A percentile compares a stretch with the other conserved stretches of the same genome.
These are phyloP conservation scores for Russula lepida DNA, from an alignment of 768 basidiomycete species.

Conservation along the genomic window DNA sequence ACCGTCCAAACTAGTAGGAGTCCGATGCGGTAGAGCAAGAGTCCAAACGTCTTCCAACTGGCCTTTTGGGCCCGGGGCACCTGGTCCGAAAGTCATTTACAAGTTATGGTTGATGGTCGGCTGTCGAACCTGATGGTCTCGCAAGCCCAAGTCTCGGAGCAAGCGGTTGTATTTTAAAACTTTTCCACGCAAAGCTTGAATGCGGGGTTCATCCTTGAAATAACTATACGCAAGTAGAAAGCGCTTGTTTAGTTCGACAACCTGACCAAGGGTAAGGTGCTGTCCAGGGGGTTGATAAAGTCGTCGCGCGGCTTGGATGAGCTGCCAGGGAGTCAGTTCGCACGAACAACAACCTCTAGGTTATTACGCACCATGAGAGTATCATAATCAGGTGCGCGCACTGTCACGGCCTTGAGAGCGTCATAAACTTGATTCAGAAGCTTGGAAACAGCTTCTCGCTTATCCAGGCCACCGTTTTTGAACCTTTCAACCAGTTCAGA, in stretches of 20 bases:
- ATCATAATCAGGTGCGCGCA: constrained; percentile 94
- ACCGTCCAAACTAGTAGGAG: constrained; percentile 74
- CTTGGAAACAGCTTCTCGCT: constrained; percentile 83
- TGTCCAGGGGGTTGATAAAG: constrained; percentile 92
- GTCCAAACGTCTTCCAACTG: constrained; percentile 74
- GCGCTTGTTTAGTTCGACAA: constrained; percentile 87
- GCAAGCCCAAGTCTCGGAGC: constrained; percentile 79
- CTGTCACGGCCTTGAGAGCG: constrained; percentile 89
- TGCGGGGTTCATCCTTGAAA: constrained; percentile 85
- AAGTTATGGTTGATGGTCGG: constrained; percentile 1
- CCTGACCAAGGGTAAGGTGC: constrained; percentile 87
- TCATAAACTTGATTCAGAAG: constrained; percentile 89
- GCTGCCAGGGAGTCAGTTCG: constrained; percentile 34
- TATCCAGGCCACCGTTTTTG: constrained; percentile 76
- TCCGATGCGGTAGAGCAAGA: constrained; percentile 72
- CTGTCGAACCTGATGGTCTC: constrained; percentile 75
- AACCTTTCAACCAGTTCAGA: constrained; percentile 81
- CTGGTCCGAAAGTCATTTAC: constrained; percentile 30
- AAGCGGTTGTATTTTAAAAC: constrained; percentile 87
- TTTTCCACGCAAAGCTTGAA: constrained; percentile 66
- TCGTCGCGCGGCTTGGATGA: constrained; percentile 89
- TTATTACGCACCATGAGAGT: constrained; percentile 76
- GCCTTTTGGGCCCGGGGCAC: constrained; percentile 83
- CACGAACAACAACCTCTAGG: not conserved
- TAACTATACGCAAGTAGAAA: constrained; percentile 86